Evolutionary conservation across 768 basidiomycete species (phyloP), one percentile per base, ranked within the genome.

Genomic region (Dioszegia aurantiaca): DNA sequence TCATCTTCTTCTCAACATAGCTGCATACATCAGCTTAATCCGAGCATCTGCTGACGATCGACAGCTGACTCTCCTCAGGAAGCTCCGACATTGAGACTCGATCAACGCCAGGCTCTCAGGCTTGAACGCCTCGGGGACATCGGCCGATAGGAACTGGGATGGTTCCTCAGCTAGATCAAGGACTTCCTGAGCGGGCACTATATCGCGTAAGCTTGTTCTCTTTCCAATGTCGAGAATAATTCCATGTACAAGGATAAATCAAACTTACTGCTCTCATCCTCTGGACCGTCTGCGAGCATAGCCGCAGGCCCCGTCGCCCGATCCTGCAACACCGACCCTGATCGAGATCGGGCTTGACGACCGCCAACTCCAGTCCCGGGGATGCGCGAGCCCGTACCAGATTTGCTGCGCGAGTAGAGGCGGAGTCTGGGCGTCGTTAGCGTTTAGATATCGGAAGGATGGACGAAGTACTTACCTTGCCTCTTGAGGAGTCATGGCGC

Each of bases 401-500:
- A 53, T 23, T 60, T 39, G 28, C 46, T 53, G 9, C 55, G 48
- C 2, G 54, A 37, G 17, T 46, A 30, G 10, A 44, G 56, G 14
- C 58, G 58, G 14, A 59, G 21, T 37, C 58, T 59, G 26, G 19
- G 17, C 17, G 30, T 52, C 36, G 44, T 40, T 23, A 19, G 2
- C 14, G 16, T 23, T 1, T 39, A 8, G 5, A 36, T 11, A 36
- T 23, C 5, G 11, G 21, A 10, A 40, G 6, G n/a, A 12, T 19
- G 24, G 30, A 14, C 19, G 9, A 45, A 28, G 6, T 16, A 31
- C 69, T 47, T 17, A 72, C 70, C 60, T 51, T 1, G 55, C 52
- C 41, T 72, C 70, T 61, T 67, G 67, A 16, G 70, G 70, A 1
- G 70, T 72, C 65, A 72, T 72, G 45, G 59, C 27, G 45, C 67